Conservation (phyloP, 805 yeast species). For the Lipomyces anomalus region DNA sequence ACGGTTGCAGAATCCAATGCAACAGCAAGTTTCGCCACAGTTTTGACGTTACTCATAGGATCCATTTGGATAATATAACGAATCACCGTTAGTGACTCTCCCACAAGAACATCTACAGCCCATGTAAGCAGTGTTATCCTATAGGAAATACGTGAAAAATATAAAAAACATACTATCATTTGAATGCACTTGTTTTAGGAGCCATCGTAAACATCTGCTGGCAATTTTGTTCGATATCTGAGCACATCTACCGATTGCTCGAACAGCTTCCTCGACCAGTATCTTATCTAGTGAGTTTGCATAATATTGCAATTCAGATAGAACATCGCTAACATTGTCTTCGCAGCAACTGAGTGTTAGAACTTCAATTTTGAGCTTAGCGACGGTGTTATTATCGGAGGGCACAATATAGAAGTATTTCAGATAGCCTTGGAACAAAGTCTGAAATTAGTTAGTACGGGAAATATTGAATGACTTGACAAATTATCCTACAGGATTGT, state of each 20-base stretch:
- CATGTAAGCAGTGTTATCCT: background rate
- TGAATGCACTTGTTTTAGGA: conserved; percentile 45
- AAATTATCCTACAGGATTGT: conserved; percentile 1
- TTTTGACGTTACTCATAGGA: conserved; percentile 47
- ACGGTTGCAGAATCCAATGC: conserved; percentile 30
- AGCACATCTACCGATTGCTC: conserved; percentile 58
- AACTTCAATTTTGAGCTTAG: conserved; percentile 54
- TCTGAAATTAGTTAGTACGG: conserved; percentile 27
- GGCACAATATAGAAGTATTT: conserved; percentile 50
- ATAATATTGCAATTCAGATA: conserved; percentile 60
- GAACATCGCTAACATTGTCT: conserved; percentile 45
- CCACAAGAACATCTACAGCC: conserved; percentile 43
- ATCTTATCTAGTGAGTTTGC: conserved; percentile 33
- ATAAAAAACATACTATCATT: conserved; percentile 8
- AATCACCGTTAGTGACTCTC: conserved; percentile 67
- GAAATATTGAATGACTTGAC: too few relatives aligned
- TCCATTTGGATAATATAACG: conserved; percentile 64
- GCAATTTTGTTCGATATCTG: conserved; percentile 46
- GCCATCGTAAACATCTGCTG: conserved; percentile 56
- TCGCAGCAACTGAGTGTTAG: conserved; percentile 54
- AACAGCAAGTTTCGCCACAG: conserved; percentile 42
- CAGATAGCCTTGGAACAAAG: conserved; percentile 31
- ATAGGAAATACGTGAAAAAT: background rate
- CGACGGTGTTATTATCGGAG: conserved; percentile 41
- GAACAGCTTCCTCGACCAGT: conserved; percentile 46